Evolutionary conservation across 176 grass and related monocot genomes (phyloP).

Genomic region (Themeda triandra): DNA sequence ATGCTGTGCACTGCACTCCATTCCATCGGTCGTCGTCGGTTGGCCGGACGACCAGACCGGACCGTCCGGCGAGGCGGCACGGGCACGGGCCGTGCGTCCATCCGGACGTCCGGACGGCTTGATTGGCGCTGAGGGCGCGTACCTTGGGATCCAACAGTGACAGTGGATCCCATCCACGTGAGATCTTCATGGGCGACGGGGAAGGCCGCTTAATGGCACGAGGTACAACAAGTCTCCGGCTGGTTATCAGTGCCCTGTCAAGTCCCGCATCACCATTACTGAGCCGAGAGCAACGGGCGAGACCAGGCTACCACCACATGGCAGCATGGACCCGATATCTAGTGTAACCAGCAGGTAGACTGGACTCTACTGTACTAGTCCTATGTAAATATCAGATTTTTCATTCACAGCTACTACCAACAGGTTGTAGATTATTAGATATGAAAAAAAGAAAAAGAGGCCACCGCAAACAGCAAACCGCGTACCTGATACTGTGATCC

Average conservation of each 20-base stretch:
- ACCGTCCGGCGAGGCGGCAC: not conserved
- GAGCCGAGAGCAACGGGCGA: slow-evolving; percentile 21
- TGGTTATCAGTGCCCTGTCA: slow-evolving; percentile 38
- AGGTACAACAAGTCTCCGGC: slow-evolving; percentile 44
- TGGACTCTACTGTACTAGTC: not conserved
- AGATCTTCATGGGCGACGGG: slow-evolving; percentile 37
- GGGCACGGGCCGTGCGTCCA: not conserved
- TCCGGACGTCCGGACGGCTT: not conserved
- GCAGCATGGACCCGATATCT: not conserved
- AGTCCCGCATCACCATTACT: slow-evolving; percentile 42
- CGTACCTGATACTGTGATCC: not conserved
- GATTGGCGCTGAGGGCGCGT: slow-evolving; percentile 1
- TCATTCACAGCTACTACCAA: not conserved
- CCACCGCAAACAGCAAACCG: not conserved
- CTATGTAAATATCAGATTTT: not conserved
- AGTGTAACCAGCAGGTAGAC: not conserved
- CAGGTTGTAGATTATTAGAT: not conserved
- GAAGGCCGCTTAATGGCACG: slow-evolving; percentile 17
- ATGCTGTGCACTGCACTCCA: not conserved
- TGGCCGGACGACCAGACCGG: not conserved
- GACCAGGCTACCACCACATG: slow-evolving; percentile 7
- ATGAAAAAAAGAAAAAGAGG: not conserved
- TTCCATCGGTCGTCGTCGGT: not conserved
- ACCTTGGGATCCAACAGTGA: slow-evolving; percentile 38
- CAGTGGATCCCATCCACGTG: slow-evolving; percentile 52